Conservation (phyloP, 106 monocot genomes). For the Dioscorea dumetorum region DNA sequence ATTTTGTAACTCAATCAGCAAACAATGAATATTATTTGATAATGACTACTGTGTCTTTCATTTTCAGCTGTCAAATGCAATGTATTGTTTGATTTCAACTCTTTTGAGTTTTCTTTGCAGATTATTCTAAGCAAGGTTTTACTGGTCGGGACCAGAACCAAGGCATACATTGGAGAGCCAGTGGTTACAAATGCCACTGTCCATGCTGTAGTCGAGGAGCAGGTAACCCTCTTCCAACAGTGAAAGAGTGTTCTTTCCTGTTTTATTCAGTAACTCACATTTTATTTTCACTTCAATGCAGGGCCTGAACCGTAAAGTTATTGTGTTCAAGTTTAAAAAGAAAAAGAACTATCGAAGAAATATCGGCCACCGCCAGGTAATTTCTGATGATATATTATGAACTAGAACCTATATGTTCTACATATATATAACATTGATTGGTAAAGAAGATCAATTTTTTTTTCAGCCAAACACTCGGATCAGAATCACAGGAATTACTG, state of each 20-base stretch:
- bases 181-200: slow-evolving; percentile 93
- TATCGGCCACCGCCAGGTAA: slow-evolving; percentile 97
- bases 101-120: slow-evolving; percentile 23
- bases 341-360: slow-evolving; percentile 89
- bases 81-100: not conserved
- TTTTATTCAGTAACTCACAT: not conserved
- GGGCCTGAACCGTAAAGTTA: slow-evolving; percentile 83
- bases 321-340: slow-evolving; percentile 91
- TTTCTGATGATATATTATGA: not conserved
- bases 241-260: not conserved
- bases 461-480: slow-evolving; percentile 89
- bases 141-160: slow-evolving; percentile 71
- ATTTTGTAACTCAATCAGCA: no score
- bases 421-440: not conserved
- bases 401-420: not conserved
- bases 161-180: slow-evolving; percentile 84
- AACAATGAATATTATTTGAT: no score
- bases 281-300: slow-evolving; percentile 18
- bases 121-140: slow-evolving; percentile 94
- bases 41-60: no score
- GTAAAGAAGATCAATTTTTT: not conserved
- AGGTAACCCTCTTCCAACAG: slow-evolving; percentile 28
- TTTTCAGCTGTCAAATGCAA: not conserved
- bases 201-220: slow-evolving; percentile 96
- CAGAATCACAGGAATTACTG: slow-evolving; percentile 79